These are phyloP conservation scores for Alternaria triticimaculans DNA, from an alignment of 2,329 filamentous ascomycete genomes.

Conservation along the genomic window DNA sequence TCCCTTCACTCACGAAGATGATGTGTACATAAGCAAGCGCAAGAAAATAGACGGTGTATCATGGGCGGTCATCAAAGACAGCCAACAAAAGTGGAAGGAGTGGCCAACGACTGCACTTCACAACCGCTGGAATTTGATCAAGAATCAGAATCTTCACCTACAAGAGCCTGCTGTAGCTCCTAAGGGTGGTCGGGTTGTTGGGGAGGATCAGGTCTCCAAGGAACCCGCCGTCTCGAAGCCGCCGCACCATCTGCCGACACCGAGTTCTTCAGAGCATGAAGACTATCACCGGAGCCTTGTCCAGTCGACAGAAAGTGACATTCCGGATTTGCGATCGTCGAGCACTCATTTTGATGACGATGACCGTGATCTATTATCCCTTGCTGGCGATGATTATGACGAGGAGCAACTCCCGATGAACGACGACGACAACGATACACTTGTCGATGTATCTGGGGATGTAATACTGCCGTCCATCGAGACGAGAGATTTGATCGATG, in stretches of 20 bases:
- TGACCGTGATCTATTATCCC: slow-evolving; percentile 35
- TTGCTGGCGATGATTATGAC: slow-evolving; percentile 23
- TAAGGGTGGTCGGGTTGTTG: background rate
- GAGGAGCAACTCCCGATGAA: slow-evolving; percentile 6
- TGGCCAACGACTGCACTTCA: slow-evolving; percentile 24
- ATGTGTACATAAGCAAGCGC: slow-evolving; percentile 45
- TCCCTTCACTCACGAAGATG: slow-evolving; percentile 42
- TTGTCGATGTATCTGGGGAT: slow-evolving; percentile 15
- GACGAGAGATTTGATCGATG: slow-evolving; percentile 16
- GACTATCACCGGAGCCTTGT: background rate
- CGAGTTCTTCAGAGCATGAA: slow-evolving; percentile 31
- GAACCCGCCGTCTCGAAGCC: slow-evolving; percentile 3
- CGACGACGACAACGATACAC: slow-evolving; percentile 5
- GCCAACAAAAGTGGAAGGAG: slow-evolving; percentile 26
- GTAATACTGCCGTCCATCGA: slow-evolving; percentile 36
- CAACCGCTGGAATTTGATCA: slow-evolving; percentile 25
- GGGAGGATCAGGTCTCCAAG: background rate
- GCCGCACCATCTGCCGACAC: slow-evolving; percentile 38
- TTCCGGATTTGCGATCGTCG: slow-evolving; percentile 13
- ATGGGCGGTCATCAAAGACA: slow-evolving; percentile 31
- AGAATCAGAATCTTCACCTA: slow-evolving; percentile 13
- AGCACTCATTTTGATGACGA: slow-evolving; percentile 35
- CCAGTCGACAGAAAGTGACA: background rate
- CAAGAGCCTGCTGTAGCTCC: background rate
- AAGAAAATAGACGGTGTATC: slow-evolving; percentile 32